Percentiles rank a stretch among this genome's conserved stretches.
phyloP scores from a whole-genome alignment of 1,284 basidiomycete genomes.

The Ganoderma multipileum region DNA sequence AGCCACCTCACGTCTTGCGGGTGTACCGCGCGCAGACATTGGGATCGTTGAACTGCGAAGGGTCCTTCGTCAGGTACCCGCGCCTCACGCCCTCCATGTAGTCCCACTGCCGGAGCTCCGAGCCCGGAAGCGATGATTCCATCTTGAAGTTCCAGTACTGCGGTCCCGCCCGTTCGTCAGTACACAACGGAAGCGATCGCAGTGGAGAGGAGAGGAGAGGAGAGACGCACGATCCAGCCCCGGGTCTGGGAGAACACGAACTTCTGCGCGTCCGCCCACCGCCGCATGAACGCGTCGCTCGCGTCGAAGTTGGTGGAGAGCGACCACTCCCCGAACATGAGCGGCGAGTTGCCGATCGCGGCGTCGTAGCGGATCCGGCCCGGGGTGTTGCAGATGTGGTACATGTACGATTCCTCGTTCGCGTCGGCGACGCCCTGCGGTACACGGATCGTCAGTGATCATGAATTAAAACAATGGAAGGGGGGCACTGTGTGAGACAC shows the following conservation, averaged over 20 bases:
- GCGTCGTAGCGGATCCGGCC: constrained; percentile 55
- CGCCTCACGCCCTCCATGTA: constrained; percentile 65
- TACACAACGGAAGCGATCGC: too few species aligned
- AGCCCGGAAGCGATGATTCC: constrained; percentile 54
- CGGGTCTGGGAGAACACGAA: not conserved
- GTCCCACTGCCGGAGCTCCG: constrained; percentile 65
- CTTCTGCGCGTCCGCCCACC: not conserved
- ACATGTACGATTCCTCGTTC: constrained; percentile 64
- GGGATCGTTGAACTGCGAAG: constrained; percentile 59
- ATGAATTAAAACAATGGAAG: too few species aligned
- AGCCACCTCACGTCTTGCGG: not conserved
- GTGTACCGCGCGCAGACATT: constrained; percentile 65
- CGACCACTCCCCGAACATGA: not conserved
- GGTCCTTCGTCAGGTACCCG: constrained; percentile 70
- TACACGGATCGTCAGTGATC: not conserved
- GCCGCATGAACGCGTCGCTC: not conserved
- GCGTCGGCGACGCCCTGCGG: not conserved
- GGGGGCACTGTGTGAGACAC: not conserved
- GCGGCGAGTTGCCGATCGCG: not conserved
- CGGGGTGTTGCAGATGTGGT: constrained; percentile 72
- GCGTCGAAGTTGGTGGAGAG: not conserved
- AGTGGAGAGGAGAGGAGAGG: not conserved
- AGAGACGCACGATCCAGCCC: not conserved
- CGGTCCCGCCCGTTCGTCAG: not conserved
- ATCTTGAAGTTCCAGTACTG: constrained; percentile 74